Evolutionary conservation across 495 filamentous ascomycete species (phyloP).

Genomic region (Trichoderma reesei): DNA sequence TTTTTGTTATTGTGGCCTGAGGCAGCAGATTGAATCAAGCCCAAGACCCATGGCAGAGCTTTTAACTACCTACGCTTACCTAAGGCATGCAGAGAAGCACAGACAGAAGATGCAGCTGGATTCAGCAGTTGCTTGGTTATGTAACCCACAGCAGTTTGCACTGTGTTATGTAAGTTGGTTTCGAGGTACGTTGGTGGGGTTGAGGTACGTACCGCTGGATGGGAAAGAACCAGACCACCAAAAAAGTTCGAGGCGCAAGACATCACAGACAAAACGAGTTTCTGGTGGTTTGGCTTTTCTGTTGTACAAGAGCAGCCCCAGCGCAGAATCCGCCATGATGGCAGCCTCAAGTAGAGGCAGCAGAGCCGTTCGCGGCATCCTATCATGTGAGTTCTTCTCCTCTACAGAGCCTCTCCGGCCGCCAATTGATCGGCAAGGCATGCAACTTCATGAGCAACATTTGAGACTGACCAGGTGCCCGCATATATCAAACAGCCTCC

Average conservation of each 20-base stretch:
- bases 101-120: background rate
- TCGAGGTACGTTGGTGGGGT: constrained; percentile 11
- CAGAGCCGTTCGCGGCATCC: constrained; percentile 1
- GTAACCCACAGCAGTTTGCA: too few relatives aligned
- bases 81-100: too few relatives aligned
- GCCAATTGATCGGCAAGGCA: too few relatives aligned
- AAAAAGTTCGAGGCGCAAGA: constrained; percentile 25
- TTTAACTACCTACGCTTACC: too few relatives aligned
- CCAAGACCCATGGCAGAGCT: background rate
- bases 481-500: constrained; percentile 13
- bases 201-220: constrained; percentile 11
- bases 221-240: too few relatives aligned
- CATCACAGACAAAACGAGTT: background rate
- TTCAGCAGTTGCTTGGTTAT: background rate
- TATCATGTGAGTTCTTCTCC: constrained; percentile 7
- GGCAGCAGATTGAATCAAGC: too few relatives aligned
- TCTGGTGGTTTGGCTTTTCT: background rate
- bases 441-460: too few relatives aligned
- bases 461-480: constrained; percentile 17
- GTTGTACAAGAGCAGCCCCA: background rate
- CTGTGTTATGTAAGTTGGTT: too few relatives aligned
- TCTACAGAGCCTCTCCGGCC: too few relatives aligned
- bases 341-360: constrained; percentile 40
- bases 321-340: constrained; percentile 28
- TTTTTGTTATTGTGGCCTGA: constrained; percentile 9